Base-by-base conservation (phyloP, 192 early-diverging fungal species). In the Allomyces macrogynus region DNA sequence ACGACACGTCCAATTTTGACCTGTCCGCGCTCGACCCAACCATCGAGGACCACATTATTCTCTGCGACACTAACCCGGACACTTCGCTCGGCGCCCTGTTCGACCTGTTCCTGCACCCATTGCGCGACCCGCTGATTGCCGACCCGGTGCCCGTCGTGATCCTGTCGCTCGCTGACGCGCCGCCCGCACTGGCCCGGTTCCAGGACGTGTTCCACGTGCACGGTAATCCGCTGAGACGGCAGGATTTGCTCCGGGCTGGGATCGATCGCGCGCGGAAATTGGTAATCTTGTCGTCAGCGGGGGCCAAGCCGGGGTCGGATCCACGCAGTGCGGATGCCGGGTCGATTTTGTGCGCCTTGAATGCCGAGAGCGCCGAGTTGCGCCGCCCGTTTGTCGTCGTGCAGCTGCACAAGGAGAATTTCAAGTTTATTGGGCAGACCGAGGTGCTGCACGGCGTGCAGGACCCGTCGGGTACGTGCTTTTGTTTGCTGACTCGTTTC, bases 381-480 rank as follows among this genome's bases (percentile, higher is more conserved):
- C 71, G 70, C 42, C 62, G 67, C n/a, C 75, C 73, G 60, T 86
- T 87, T 76, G 81, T 78, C 24, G 80, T 86, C 60, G 87, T 87
- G 74, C 85, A 86, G 66, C 74, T 85, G 62, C 80, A 87, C 68
- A 74, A 73, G 70, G 81, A 89, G 67, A 87, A 85, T 67, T 84
- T 86, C 75, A 86, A 89, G 73, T 81, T 89, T 68, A 79, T 89
- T 54, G 86, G 87, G 25, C 76, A 83, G 61, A 78, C 75, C 9
- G 12, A 57, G 16, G 49, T 57, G 49, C 20, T 57, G 23, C 78
- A 80, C 65, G 77, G 77, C 2, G 69, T 78, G 16, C 73, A 72
- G 64, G 80, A 81, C 61, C 71, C 83, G 54, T 77, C 74, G 32
- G 65, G 61, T 66, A 72, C 16, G 62, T 18, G 22, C 64, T 61